Percentiles rank a stretch among this genome's conserved stretches.
Conservation (phyloP, 148 eudicot genomes). For the Rhododendron ovatum region DNA sequence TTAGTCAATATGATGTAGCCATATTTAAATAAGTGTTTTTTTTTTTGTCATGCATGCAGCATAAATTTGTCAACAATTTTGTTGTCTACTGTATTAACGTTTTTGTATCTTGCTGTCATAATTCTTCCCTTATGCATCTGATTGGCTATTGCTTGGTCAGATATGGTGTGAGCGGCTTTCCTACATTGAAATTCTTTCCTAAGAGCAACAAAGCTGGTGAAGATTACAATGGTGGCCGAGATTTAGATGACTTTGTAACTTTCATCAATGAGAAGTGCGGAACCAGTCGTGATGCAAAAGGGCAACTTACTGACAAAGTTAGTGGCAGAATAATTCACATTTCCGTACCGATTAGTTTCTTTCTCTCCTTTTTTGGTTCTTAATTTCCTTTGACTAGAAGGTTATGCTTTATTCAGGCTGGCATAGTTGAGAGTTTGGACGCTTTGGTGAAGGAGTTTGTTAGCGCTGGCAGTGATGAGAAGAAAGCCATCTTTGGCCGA, state of each 20-base stretch:
- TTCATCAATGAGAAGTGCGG: conserved; percentile 89
- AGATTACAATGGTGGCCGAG: conserved; percentile 90
- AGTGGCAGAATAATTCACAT: conserved; percentile 6
- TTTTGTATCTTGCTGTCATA: background rate
- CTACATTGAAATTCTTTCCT: conserved; percentile 93
- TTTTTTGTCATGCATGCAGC: background rate
- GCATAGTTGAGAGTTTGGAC: conserved; percentile 54
- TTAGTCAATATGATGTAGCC: background rate
- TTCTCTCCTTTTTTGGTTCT: background rate
- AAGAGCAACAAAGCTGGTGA: conserved; percentile 94
- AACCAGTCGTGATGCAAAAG: conserved; percentile 80
- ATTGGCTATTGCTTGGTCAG: conserved; percentile 30
- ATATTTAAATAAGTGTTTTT: background rate
- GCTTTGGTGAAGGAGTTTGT: conserved; percentile 74
- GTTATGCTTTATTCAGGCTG: conserved; percentile 53
- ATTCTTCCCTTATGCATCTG: conserved; percentile 2
- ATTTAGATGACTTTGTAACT: conserved; percentile 70
- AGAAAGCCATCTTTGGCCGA: conserved; percentile 50
- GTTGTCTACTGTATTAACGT: background rate
- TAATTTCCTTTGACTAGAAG: background rate
- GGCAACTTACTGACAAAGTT: conserved; percentile 75
- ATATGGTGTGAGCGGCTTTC: conserved; percentile 88
- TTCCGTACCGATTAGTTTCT: background rate
- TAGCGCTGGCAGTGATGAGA: conserved; percentile 64
- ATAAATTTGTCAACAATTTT: background rate